phyloP scores from a whole-genome alignment of 2,329 filamentous ascomycete species.

The Huntiella moniliformis region DNA sequence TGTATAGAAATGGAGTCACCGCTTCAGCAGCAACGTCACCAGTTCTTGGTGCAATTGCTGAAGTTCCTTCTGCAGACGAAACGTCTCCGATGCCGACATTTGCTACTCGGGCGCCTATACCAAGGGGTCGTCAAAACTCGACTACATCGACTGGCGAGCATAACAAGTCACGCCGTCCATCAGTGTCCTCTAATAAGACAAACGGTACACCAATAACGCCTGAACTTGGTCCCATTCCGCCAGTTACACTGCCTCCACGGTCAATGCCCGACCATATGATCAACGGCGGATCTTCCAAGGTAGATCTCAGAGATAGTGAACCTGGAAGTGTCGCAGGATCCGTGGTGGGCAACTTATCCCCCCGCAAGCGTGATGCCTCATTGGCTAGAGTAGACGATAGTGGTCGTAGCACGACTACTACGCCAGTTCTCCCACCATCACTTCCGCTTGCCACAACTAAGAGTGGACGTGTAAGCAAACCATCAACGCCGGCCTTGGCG shows the following conservation, averaged over 20 bases:
- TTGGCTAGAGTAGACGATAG: slow-evolving; percentile 2
- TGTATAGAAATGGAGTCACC: slow-evolving; percentile 20
- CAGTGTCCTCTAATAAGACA: slow-evolving; percentile 41
- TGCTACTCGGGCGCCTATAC: slow-evolving; percentile 44
- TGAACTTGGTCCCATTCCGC: slow-evolving; percentile 18
- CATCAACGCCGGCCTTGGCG: slow-evolving; percentile 42
- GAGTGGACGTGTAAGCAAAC: slow-evolving; percentile 47
- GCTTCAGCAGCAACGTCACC: slow-evolving; percentile 58
- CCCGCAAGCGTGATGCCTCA: slow-evolving; percentile 8
- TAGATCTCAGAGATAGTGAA: no score
- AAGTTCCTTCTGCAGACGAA: slow-evolving; percentile 23
- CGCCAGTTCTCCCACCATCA: slow-evolving; percentile 26
- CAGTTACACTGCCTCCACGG: slow-evolving; percentile 15
- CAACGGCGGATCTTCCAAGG: no score
- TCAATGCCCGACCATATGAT: slow-evolving; percentile 13
- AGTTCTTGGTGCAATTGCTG: slow-evolving; percentile 48
- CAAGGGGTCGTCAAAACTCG: slow-evolving; percentile 59
- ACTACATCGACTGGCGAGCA: slow-evolving; percentile 40
- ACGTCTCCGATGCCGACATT: slow-evolving; percentile 14
- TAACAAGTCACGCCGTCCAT: slow-evolving; percentile 33
- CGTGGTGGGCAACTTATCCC: neutral
- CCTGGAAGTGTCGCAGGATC: no score
- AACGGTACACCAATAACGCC: slow-evolving; percentile 30
- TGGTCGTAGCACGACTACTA: slow-evolving; percentile 14
- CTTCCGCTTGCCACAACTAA: slow-evolving; percentile 38